Evolutionary conservation across 768 basidiomycete species (phyloP), one percentile per base, ranked within the genome.

Genomic region (Strobilomyces echinocephalus): DNA sequence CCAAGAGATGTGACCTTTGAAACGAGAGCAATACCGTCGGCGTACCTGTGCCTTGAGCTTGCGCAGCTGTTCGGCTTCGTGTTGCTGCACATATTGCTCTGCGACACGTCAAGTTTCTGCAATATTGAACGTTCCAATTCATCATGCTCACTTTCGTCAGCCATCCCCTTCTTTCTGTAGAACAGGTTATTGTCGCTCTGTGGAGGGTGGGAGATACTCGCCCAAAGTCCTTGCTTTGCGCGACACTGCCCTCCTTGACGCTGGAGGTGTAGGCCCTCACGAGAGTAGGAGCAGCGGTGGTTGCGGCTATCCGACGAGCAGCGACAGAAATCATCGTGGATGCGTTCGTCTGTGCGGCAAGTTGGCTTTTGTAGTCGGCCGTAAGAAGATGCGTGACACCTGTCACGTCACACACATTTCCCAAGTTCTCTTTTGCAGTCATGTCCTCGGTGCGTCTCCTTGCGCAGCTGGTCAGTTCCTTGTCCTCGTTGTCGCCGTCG

Each of bases 151-250:
- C 80, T 76, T 72, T 89, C 87, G 48, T 86, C 79, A 18, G 86
- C 87, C 64, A 79, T 83, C 68, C 88, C 87, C 69, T 81, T 88
- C 70, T 82, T 81, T 62, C 87, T 89, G 67, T n/a, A 24, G 11
- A 21, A 7, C 9, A 14, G 46, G 30, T 65, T 21, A 50, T 28
- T 21, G 10, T 35, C 15, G 4, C 10, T 5, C 5, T n/a, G 24
- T 16, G 3, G n/a, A 34, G 41, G 24, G 28, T 30, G 11, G 16
- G 21, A 24, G 8, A 43, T 18, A 55, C 78, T 50, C 60, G 85
- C 87, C 75, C 77, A 72, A 88, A 88, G 48, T 76, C 81, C 66
- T 69, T 78, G 52, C 80, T 82, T 58, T 81, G 71, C 33, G 85
- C 86, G 46, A 84, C 81, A 39, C 77, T 77, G 38, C 82, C 84